Base-by-base conservation (phyloP, 176 grass and related monocot genomes). In the Secale cereale region DNA sequence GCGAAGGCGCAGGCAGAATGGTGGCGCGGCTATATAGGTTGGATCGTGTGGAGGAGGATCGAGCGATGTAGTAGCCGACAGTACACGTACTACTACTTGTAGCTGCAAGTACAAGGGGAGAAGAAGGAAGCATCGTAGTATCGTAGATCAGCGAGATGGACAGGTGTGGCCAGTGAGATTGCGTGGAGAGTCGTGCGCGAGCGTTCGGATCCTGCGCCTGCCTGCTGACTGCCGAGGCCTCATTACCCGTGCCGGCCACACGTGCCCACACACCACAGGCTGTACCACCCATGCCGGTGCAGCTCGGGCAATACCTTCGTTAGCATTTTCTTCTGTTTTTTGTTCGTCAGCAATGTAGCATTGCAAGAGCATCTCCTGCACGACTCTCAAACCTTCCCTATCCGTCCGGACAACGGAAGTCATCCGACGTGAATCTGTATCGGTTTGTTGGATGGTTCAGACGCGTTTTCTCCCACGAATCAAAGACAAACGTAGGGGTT, bases 121-220 rank as follows among this genome's bases (percentile, higher is more conserved):
- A 52, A 50, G 23, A 28, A 23, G 71, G 26, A 41, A 40, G 72
- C 73, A 52, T 64, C 16, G 22, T 29, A 40, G 62, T 13, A 64
- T 48, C 30, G 15, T 50, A 26, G 70, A 45, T 29, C 71, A 50
- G 62, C 4, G 31, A 59, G 61, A 31, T 32, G 40, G 37, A 57
- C 57, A 72, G 65, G 50, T 56, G 76, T 5, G 39, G 29, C 72
- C 76, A 85, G 77, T 85, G 82, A 60, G 82, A 81, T 85, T 29
- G 59, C 69, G 22, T 74, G 69, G 77, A 68, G 69, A 85, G 69
- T 76, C 60, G 87, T 65, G 87, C 87, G 70, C 9, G 28, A 57
- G 54, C 4, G 82, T 89, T 89, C 45, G 87, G 87, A 85, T 80
- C 80, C 57, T 39, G 76, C 32, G 56, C 37, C 39, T 32, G 56